Evolutionary conservation across 2,329 filamentous ascomycete species (phyloP).

Genomic region (Epichloe scottii): DNA sequence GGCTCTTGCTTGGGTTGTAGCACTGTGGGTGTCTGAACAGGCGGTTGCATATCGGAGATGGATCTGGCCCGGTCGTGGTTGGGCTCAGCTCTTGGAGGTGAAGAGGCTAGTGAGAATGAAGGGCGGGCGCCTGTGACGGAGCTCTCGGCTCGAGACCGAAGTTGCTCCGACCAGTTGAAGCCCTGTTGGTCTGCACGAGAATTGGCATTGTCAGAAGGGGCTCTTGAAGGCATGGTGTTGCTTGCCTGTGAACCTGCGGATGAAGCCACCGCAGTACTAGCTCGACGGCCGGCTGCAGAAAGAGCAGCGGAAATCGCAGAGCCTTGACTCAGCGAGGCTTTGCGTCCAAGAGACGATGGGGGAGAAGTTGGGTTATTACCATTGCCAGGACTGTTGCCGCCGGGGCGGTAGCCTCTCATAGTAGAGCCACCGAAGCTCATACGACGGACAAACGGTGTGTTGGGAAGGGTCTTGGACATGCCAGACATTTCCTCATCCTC

Average conservation of each 20-base stretch:
- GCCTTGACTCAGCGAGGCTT: constrained; percentile 16
- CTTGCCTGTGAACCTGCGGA: constrained; percentile 41
- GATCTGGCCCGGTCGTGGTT: constrained; percentile 58
- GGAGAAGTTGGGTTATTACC: constrained; percentile 42
- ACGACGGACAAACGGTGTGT: constrained; percentile 66
- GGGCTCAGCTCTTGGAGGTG: constrained; percentile 21
- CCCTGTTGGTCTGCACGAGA: constrained; percentile 64
- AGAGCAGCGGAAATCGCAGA: constrained; percentile 21
- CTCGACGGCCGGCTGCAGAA: constrained; percentile 23
- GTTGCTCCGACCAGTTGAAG: constrained; percentile 95
- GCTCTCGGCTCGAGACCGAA: constrained; percentile 83
- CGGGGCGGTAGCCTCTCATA: constrained; percentile 43
- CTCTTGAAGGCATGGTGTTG: constrained; percentile 42
- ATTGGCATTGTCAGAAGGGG: constrained; percentile 51
- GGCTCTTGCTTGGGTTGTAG: constrained; percentile 35
- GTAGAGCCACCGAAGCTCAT: constrained; percentile 83
- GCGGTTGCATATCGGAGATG: constrained; percentile 48
- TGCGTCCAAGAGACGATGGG: constrained; percentile 23
- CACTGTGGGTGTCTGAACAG: constrained; percentile 33
- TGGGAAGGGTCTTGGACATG: constrained; percentile 44
- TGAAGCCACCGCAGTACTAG: constrained; percentile 20
- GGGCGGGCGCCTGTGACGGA: constrained; percentile 45
- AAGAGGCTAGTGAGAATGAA: constrained; percentile 45
- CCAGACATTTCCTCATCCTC: constrained; percentile 53
- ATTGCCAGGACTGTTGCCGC: constrained; percentile 46